These are phyloP conservation scores for Orbilia quercus DNA, from an alignment of 2,329 filamentous ascomycete genomes.

Conservation along the genomic window DNA sequence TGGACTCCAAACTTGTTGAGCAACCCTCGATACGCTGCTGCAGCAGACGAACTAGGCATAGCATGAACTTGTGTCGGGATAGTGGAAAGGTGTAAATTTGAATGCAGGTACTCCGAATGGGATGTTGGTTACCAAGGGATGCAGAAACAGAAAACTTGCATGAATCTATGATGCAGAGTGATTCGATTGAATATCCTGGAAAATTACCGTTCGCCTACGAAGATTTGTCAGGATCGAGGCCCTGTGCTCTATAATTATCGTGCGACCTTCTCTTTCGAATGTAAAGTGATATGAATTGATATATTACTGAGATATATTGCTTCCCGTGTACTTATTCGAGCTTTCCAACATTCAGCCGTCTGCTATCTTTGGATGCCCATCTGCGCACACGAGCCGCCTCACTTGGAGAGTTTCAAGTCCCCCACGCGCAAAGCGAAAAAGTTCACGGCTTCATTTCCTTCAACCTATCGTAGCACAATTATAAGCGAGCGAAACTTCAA, in stretches of 20 bases:
- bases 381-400: slow-evolving; percentile 23
- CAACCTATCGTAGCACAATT: slow-evolving; percentile 6
- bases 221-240: slow-evolving; percentile 1
- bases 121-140: too few species aligned
- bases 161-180: neutral
- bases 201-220: neutral
- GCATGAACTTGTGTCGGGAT: too few species aligned
- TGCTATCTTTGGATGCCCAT: slow-evolving; percentile 15
- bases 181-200: neutral
- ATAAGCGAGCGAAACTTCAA: slow-evolving; percentile 14
- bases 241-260: neutral
- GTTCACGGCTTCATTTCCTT: slow-evolving; percentile 3
- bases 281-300: neutral
- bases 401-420: slow-evolving; percentile 43
- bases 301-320: neutral
- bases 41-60: too few species aligned
- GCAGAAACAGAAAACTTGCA: neutral
- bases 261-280: neutral
- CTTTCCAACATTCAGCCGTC: neutral
- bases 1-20: too few species aligned
- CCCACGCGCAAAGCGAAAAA: slow-evolving; percentile 5
- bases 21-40: too few species aligned
- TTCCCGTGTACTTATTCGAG: slow-evolving; percentile 1
- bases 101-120: too few species aligned
- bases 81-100: too few species aligned